These are phyloP conservation scores for Cairneyella variabilis DNA, from an alignment of 495 filamentous ascomycete species.

Conservation along the genomic window DNA sequence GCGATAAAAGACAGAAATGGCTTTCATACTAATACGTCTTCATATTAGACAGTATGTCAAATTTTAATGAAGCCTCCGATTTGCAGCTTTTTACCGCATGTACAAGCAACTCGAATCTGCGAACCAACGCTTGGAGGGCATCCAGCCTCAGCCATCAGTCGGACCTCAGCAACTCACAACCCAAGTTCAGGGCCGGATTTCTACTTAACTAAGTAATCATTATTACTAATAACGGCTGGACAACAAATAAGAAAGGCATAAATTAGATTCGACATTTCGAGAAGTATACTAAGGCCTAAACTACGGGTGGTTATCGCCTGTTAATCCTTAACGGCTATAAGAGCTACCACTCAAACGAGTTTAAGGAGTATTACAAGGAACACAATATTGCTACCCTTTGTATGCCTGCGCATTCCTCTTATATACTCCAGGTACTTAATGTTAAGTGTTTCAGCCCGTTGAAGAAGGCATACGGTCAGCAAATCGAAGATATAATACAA, in stretches of 20 bases:
- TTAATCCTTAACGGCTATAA: constrained; percentile 29
- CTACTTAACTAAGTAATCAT: constrained; percentile 31
- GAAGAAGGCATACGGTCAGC: constrained; percentile 7
- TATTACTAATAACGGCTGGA: constrained; percentile 27
- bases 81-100: no score
- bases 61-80: no score
- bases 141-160: no score
- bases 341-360: constrained; percentile 24
- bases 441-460: constrained; percentile 24
- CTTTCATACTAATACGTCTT: no score
- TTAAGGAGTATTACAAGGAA: constrained; percentile 24
- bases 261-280: constrained; percentile 26
- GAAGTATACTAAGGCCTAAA: constrained; percentile 20
- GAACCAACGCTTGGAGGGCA: no score
- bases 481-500: constrained; percentile 1
- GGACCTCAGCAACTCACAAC: no score
- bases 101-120: no score
- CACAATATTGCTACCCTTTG: constrained; percentile 30
- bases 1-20: no score
- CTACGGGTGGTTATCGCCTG: constrained; percentile 21
- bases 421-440: constrained; percentile 31
- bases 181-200: no score
- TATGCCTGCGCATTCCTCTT: constrained; percentile 26
- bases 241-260: constrained; percentile 25
- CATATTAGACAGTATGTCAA: no score